Evolutionary conservation across 208 protist species (phyloP).

Genomic region (Trypanosoma lewisi): DNA sequence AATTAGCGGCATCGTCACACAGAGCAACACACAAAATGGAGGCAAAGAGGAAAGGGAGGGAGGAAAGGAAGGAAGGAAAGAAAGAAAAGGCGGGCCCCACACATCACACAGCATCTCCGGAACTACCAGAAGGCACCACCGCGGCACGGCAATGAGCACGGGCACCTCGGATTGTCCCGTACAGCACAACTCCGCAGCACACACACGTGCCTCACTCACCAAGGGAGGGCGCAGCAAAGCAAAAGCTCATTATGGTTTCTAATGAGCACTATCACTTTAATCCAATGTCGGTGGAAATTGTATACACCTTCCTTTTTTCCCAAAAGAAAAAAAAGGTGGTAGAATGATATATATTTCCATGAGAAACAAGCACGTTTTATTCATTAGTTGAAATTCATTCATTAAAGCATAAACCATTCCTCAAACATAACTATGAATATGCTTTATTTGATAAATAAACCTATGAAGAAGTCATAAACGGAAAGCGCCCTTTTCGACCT

Average conservation of each 20-base stretch:
- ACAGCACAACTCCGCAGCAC: slow-evolving; percentile 7
- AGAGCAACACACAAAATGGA: slow-evolving; percentile 16
- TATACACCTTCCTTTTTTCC: too few species aligned
- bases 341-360: too few species aligned
- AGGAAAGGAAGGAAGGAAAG: neutral
- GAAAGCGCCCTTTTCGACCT: too few species aligned
- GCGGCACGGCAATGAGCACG: slow-evolving; percentile 30
- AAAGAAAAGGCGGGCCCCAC: slow-evolving; percentile 2
- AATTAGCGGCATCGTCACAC: slow-evolving; percentile 21
- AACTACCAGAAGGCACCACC: slow-evolving; percentile 59
- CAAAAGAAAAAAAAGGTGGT: too few species aligned
- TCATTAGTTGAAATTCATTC: too few species aligned
- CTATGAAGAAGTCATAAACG: too few species aligned
- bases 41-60: neutral
- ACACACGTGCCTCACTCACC: neutral
- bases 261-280: too few species aligned
- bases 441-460: too few species aligned
- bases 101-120: slow-evolving; percentile 38
- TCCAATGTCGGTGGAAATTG: too few species aligned
- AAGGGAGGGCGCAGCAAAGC: neutral
- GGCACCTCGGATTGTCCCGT: slow-evolving; percentile 63
- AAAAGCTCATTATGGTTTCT: neutral
- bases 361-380: too few species aligned
- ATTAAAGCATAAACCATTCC: too few species aligned
- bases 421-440: too few species aligned